Conservation (phyloP, 768 basidiomycete genomes). For the Calocybe cyanea region DNA sequence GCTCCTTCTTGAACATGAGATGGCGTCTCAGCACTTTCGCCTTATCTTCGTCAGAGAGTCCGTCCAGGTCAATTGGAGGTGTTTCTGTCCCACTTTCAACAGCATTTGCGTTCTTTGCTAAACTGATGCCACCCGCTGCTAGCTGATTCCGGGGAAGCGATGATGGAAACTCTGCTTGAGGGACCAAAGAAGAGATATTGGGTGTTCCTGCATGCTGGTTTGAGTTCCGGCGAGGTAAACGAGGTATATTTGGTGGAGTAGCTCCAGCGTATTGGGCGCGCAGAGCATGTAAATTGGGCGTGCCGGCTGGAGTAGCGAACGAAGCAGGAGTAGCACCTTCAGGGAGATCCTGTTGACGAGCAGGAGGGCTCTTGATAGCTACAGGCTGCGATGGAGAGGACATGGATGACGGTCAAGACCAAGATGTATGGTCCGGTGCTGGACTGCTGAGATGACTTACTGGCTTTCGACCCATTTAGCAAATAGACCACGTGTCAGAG, state of each 20-base stretch:
- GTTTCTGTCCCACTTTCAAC: constrained; percentile 23
- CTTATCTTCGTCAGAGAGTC: constrained; percentile 79
- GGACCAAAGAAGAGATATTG: constrained; percentile 4
- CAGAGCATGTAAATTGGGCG: constrained; percentile 62
- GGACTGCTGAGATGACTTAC: too few relatives aligned
- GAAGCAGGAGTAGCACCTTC: constrained; percentile 22
- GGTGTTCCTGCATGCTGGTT: constrained; percentile 13
- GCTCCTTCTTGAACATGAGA: constrained; percentile 71
- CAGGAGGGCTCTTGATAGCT: constrained; percentile 38
- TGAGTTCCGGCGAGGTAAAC: constrained; percentile 25
- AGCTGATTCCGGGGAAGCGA: constrained; percentile 12
- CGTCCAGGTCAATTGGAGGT: constrained; percentile 45
- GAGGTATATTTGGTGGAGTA: constrained; percentile 56
- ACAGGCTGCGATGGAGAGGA: constrained; percentile 55
- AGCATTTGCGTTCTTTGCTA: constrained; percentile 24
- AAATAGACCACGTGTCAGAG: too few relatives aligned
- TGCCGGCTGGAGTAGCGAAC: constrained; percentile 42
- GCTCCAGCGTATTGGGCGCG: constrained; percentile 61
- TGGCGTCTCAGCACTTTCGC: constrained; percentile 76
- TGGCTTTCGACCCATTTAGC: too few relatives aligned
- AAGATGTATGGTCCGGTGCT: too few relatives aligned
- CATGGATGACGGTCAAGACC: too few relatives aligned
- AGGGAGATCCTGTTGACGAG: constrained; percentile 7
- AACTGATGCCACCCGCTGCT: constrained; percentile 33
- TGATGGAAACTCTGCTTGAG: constrained; percentile 9